A percentile compares a stretch with the other conserved stretches of the same genome.
Conservation (phyloP, 768 basidiomycete species). For the Mycena filopes region DNA sequence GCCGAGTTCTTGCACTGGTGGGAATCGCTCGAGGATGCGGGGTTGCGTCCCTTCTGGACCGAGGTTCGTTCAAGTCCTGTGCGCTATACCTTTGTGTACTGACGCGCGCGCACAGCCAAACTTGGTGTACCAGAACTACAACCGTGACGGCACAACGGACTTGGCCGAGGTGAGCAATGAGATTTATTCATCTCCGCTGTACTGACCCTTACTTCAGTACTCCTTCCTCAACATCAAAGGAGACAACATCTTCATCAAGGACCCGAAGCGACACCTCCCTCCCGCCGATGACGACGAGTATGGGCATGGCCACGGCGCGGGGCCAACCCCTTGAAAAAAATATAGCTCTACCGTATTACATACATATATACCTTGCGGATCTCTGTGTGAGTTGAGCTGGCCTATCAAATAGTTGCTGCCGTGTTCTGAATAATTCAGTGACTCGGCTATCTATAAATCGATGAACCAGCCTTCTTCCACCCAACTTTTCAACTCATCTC, state of each 20-base stretch:
- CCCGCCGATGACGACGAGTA: conserved; percentile 9
- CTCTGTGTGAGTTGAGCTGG: background rate
- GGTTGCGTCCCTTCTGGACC: conserved; percentile 78
- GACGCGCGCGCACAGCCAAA: conserved; percentile 54
- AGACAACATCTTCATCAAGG: conserved; percentile 57
- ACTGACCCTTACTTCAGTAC: conserved; percentile 46
- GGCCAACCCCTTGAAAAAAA: conserved; percentile 24
- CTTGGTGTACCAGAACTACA: conserved; percentile 68
- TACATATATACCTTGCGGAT: conserved; percentile 1
- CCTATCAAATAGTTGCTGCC: no score
- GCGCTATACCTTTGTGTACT: no score
- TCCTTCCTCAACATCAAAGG: conserved; percentile 66
- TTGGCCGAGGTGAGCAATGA: conserved; percentile 59
- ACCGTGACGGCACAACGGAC: conserved; percentile 54
- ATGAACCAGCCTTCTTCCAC: no score
- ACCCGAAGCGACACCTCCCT: conserved; percentile 33
- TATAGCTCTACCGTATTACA: background rate
- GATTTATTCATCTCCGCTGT: background rate
- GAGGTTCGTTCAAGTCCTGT: conserved; percentile 52
- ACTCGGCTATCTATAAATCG: no score
- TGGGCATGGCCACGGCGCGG: conserved; percentile 18
- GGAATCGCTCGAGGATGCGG: conserved; percentile 72
- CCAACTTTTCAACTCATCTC: no score
- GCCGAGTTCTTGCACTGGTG: conserved; percentile 72
- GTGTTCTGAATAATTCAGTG: no score